phyloP scores from a whole-genome alignment of 805 yeast genomes.

The Candida fluviatilis region DNA sequence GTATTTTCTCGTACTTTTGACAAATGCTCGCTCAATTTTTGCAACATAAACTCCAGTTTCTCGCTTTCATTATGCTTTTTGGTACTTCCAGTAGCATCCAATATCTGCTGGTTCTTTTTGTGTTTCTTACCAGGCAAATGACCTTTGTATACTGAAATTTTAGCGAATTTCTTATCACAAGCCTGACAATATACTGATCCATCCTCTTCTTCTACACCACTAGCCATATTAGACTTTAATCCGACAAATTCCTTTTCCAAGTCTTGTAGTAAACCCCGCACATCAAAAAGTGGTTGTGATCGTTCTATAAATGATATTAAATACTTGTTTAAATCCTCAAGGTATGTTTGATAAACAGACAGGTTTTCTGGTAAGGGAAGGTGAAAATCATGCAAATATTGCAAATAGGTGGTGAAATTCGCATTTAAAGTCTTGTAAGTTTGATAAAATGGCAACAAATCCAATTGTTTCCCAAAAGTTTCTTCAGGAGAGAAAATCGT shows the following conservation, averaged over 20 bases:
- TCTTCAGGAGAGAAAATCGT: slow-evolving; percentile 57
- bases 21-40: slow-evolving; percentile 33
- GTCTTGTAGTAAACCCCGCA: slow-evolving; percentile 19
- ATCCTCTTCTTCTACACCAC: slow-evolving; percentile 13
- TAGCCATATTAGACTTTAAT: slow-evolving; percentile 1
- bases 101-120: slow-evolving; percentile 39
- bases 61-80: not conserved
- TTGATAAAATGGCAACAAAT: slow-evolving; percentile 49
- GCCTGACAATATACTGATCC: slow-evolving; percentile 51
- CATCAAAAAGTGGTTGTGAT: slow-evolving; percentile 45
- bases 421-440: slow-evolving; percentile 43
- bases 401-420: slow-evolving; percentile 33
- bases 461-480: slow-evolving; percentile 59
- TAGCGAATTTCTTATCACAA: slow-evolving; percentile 63
- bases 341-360: slow-evolving; percentile 39
- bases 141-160: slow-evolving; percentile 57
- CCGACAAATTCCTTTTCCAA: slow-evolving; percentile 7
- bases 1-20: slow-evolving; percentile 45
- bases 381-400: slow-evolving; percentile 47
- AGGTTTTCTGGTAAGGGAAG: slow-evolving; percentile 25
- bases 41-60: slow-evolving; percentile 35
- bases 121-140: slow-evolving; percentile 80
- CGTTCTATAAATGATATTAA: slow-evolving; percentile 44
- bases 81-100: not conserved
- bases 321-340: slow-evolving; percentile 46